Evolutionary conservation across 1,284 basidiomycete genomes (phyloP).

Genomic region (Phenoliferia sp.): DNA sequence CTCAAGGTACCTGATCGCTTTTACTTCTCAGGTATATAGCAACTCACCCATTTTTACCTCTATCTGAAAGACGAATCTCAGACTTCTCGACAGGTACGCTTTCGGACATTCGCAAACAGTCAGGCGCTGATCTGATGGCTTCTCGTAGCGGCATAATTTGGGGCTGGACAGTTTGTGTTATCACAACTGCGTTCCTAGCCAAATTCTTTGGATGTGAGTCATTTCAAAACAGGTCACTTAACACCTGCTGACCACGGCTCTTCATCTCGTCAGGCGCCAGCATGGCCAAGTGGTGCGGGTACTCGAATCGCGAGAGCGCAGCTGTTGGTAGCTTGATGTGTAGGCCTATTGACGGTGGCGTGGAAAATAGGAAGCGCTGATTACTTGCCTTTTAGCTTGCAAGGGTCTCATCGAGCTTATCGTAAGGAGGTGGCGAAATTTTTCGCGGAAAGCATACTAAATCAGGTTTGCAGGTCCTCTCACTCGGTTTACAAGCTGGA

Average conservation of each 20-base stretch:
- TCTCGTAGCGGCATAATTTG: neutral
- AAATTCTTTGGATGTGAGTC: constrained; percentile 73
- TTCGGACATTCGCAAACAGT: too few relatives aligned
- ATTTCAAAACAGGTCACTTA: too few relatives aligned
- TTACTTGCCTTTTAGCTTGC: constrained; percentile 38
- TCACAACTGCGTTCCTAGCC: constrained; percentile 67
- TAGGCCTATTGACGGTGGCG: neutral
- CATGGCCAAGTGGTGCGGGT: constrained; percentile 62
- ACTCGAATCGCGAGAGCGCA: constrained; percentile 69
- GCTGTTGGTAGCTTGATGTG: constrained; percentile 83
- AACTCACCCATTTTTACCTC: constrained; percentile 15
- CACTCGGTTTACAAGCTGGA: constrained; percentile 74
- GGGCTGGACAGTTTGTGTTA: constrained; percentile 73
- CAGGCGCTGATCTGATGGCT: too few relatives aligned
- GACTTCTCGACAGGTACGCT: constrained; percentile 65
- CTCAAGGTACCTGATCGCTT: neutral
- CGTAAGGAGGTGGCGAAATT: neutral
- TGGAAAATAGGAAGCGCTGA: neutral
- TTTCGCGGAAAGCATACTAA: constrained; percentile 50
- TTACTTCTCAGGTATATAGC: too few relatives aligned
- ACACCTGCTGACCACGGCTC: too few relatives aligned
- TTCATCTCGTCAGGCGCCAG: too few relatives aligned
- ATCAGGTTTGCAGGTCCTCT: constrained; percentile 57
- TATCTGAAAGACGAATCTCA: constrained; percentile 64
- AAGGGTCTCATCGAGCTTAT: constrained; percentile 30